Evolutionary conservation across 176 grass and related monocot genomes (phyloP), one percentile per base, ranked within the genome.

Genomic region (Hordeum marinum): DNA sequence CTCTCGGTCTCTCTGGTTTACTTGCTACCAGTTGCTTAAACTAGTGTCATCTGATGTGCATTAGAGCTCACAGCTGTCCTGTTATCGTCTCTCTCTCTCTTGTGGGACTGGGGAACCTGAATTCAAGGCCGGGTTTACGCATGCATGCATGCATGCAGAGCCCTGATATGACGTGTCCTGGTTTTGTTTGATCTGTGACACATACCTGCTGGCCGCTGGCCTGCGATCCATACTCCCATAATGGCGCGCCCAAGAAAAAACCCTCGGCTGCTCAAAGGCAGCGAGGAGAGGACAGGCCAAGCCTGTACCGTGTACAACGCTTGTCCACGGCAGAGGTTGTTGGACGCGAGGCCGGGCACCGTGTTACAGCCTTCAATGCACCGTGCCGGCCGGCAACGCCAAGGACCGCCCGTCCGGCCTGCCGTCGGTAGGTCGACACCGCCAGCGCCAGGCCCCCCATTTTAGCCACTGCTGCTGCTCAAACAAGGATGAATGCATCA

Each of bases 101-200:
- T 62, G 80, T 77, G 84, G 68, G 85, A 29, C 75, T 79, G 75
- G 58, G 50, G 81, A 76, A 52, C 81, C 89, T 87, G 89, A 91
- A 91, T 87, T 81, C 85, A 91, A 83, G 89, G 85, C 62, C 71
- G 69, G 81, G 50, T 50, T 84, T 75, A 20, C 45, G 70, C 40
- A 72, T 46, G 71, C 40, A 68, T 68, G 68, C 67, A 67, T 83
- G 75, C 89, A 80, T 90, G 75, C 78, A 79, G 84, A 27, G 77
- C 82, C 54, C 25, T 83, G 89, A 90, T 65, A 84, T 76, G 85
- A 91, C 63, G 81, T 76, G 62, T 87, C 85, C 39, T 84, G 61
- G 37, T 24, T 42, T 84, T 81, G 61, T 84, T 81, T 64, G 85
- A 87, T 84, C 62, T 68, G 85, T 81, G 85, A 87, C 89, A 65